phyloP scores from a whole-genome alignment of 805 yeast species.

The Diddensiella caesifluorescens region DNA sequence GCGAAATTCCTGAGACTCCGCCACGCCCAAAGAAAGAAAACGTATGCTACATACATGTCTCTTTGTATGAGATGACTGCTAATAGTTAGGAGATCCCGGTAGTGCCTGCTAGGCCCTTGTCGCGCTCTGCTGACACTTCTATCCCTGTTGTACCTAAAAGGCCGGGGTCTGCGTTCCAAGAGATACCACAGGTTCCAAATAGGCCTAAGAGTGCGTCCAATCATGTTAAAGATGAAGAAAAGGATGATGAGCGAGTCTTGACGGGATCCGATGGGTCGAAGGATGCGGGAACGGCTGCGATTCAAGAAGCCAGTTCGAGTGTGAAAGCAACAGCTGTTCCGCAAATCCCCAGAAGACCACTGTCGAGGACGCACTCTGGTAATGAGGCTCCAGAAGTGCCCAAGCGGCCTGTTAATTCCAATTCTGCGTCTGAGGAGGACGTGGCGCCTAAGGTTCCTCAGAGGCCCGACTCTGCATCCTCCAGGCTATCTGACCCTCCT shows the following conservation, averaged over 20 bases:
- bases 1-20: no score
- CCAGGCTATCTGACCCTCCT: not conserved
- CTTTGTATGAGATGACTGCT: no score
- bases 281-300: no score
- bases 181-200: no score
- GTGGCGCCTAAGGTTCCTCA: not conserved
- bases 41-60: no score
- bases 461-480: not conserved
- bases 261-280: no score
- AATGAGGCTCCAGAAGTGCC: not conserved
- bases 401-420: not conserved
- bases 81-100: not conserved
- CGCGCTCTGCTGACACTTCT: not conserved
- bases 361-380: not conserved
- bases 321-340: not conserved
- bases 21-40: no score
- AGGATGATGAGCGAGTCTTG: no score
- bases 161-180: no score
- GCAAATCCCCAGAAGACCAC: not conserved
- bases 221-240: no score
- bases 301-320: no score
- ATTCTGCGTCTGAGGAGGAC: not conserved
- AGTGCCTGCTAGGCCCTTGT: constrained; percentile 4
- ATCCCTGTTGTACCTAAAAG: constrained; percentile 4
- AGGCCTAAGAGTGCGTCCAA: no score